phyloP scores from a whole-genome alignment of 805 yeast species.

The Candida orba region DNA sequence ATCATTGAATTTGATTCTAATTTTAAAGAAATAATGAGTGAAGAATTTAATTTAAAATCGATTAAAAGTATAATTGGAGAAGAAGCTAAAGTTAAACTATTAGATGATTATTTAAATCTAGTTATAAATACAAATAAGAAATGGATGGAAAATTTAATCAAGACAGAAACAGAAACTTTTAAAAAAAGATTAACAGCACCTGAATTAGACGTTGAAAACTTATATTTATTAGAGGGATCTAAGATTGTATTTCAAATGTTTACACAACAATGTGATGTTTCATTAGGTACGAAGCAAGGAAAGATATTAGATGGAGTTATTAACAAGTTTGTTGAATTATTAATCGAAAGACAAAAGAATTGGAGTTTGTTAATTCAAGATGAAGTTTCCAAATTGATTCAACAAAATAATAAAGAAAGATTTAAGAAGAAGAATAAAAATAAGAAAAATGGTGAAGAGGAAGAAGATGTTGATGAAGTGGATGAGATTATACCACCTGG shows the following conservation, averaged over 20 bases:
- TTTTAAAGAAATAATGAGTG: conserved; percentile 47
- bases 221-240: conserved; percentile 66
- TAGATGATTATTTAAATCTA: conserved; percentile 72
- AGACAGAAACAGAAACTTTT: conserved; percentile 63
- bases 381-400: conserved; percentile 38
- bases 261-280: conserved; percentile 84
- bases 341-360: conserved; percentile 52
- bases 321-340: conserved; percentile 55
- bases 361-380: conserved; percentile 52
- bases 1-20: conserved; percentile 73
- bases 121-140: conserved; percentile 70
- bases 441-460: conserved; percentile 20
- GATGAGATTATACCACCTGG: conserved; percentile 59
- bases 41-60: conserved; percentile 37
- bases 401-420: conserved; percentile 19
- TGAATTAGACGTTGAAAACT: conserved; percentile 56
- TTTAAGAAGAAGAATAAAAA: conserved; percentile 16
- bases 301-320: conserved; percentile 73
- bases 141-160: conserved; percentile 69
- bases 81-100: conserved; percentile 60
- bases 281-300: conserved; percentile 78
- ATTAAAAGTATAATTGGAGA: conserved; percentile 58
- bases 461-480: conserved; percentile 32
- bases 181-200: conserved; percentile 65
- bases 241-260: conserved; percentile 75